A percentile compares a stretch with the other conserved stretches of the same genome.
Evolutionary conservation across 768 basidiomycete species (phyloP).

Genomic region (Termitomyces titanicus): DNA sequence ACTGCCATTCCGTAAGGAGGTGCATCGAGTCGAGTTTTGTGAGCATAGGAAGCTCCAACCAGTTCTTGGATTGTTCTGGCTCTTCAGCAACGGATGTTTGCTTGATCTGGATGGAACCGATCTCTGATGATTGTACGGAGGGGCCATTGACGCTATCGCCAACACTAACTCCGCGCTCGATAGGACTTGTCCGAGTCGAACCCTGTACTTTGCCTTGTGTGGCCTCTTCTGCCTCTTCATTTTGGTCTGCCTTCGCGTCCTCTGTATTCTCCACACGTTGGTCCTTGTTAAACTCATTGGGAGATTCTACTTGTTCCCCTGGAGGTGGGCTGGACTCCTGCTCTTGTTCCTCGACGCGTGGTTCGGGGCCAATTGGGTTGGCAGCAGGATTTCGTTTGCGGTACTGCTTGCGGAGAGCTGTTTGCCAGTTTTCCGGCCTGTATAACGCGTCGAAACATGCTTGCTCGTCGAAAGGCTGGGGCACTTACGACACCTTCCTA

Average conservation of each 20-base stretch:
- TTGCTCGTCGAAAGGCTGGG: not conserved
- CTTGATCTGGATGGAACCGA: conserved; percentile 8
- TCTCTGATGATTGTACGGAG: conserved; percentile 16
- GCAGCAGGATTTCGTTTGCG: conserved; percentile 64
- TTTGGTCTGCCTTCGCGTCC: not conserved
- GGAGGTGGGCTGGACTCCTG: conserved; percentile 18
- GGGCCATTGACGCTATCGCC: conserved; percentile 12
- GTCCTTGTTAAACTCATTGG: not conserved
- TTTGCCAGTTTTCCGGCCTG: conserved; percentile 79
- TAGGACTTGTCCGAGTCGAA: conserved; percentile 17
- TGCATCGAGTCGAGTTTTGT: conserved; percentile 74
- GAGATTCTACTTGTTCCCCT: conserved; percentile 21
- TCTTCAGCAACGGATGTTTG: conserved; percentile 9
- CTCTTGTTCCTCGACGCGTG: conserved; percentile 26
- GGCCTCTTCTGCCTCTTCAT: conserved; percentile 10
- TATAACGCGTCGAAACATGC: conserved; percentile 17
- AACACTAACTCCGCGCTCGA: conserved; percentile 16
- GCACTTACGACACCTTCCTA: conserved; percentile 48
- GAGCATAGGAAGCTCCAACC: conserved; percentile 69
- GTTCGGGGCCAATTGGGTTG: conserved; percentile 71
- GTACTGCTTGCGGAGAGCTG: conserved; percentile 73
- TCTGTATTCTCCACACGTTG: not conserved
- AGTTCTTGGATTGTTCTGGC: conserved; percentile 50
- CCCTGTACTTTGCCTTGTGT: conserved; percentile 7
- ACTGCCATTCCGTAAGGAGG: conserved; percentile 80